Conservation (phyloP, 179 eudicot species). For the Silene vulgaris region DNA sequence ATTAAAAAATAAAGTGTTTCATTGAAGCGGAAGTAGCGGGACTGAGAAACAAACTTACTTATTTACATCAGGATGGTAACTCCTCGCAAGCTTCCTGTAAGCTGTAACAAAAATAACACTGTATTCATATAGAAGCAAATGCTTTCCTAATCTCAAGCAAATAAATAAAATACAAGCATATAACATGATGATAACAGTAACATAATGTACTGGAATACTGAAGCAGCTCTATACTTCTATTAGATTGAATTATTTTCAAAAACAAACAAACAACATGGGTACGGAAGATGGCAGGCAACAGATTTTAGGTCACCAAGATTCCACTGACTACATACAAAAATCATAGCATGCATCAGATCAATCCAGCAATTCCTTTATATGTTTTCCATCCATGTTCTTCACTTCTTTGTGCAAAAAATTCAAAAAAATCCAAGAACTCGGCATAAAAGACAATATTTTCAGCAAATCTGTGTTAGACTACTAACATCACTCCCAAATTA, state of each 20-base stretch:
- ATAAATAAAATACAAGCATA: background rate
- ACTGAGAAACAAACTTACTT: slow-evolving; percentile 48
- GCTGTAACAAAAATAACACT: slow-evolving; percentile 42
- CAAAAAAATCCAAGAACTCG: background rate
- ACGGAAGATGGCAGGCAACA: background rate
- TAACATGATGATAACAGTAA: background rate
- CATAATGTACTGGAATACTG: background rate
- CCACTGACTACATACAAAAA: background rate
- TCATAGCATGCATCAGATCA: background rate
- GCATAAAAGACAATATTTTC: slow-evolving; percentile 6
- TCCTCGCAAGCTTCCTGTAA: slow-evolving; percentile 94
- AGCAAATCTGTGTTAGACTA: background rate
- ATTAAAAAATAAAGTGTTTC: background rate
- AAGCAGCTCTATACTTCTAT: slow-evolving; percentile 7
- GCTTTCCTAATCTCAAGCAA: background rate
- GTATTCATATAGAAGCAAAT: background rate
- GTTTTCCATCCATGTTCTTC: background rate
- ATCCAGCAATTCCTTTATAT: background rate
- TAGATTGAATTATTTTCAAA: background rate
- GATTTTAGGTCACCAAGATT: background rate
- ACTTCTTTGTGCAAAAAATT: no score
- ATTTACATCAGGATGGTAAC: slow-evolving; percentile 94
- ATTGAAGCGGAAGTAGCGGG: background rate
- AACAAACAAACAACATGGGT: background rate
- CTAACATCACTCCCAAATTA: background rate